Evolutionary conservation across 2,329 filamentous ascomycete genomes (phyloP).

Genomic region (Didymella lethalis): DNA sequence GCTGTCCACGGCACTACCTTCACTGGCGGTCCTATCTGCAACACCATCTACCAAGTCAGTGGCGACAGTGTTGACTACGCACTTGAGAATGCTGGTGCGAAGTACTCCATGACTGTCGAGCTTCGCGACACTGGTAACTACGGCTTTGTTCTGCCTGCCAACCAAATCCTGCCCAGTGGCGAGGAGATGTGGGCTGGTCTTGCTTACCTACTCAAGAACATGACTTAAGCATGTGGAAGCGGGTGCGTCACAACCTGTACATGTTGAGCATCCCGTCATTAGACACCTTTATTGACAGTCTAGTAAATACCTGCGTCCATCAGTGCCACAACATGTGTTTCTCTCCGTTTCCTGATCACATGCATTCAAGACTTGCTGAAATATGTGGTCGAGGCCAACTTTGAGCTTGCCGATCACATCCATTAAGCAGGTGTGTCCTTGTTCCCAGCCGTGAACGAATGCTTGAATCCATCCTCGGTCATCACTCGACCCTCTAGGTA

Average conservation of each 20-base stretch:
- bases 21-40: constrained; percentile 62
- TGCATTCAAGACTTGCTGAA: not conserved
- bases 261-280: not conserved
- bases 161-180: constrained; percentile 58
- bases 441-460: not conserved
- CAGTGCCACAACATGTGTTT: not conserved
- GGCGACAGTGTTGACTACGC: constrained; percentile 58
- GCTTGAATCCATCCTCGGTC: not conserved
- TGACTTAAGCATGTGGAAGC: constrained; percentile 18
- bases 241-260: not conserved
- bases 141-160: constrained; percentile 60
- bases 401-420: not conserved
- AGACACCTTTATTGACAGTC: not conserved
- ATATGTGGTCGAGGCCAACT: not conserved
- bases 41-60: constrained; percentile 67
- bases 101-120: constrained; percentile 60
- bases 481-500: not conserved
- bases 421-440: not conserved
- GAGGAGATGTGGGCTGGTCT: constrained; percentile 59
- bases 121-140: constrained; percentile 58
- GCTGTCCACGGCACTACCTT: constrained; percentile 60
- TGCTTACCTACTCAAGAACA: constrained; percentile 44
- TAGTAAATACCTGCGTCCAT: not conserved
- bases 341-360: not conserved
- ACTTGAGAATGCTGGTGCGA: constrained; percentile 52